Base-by-base conservation (phyloP, 2,329 filamentous ascomycete genomes). In the Sporothrix humicola region DNA sequence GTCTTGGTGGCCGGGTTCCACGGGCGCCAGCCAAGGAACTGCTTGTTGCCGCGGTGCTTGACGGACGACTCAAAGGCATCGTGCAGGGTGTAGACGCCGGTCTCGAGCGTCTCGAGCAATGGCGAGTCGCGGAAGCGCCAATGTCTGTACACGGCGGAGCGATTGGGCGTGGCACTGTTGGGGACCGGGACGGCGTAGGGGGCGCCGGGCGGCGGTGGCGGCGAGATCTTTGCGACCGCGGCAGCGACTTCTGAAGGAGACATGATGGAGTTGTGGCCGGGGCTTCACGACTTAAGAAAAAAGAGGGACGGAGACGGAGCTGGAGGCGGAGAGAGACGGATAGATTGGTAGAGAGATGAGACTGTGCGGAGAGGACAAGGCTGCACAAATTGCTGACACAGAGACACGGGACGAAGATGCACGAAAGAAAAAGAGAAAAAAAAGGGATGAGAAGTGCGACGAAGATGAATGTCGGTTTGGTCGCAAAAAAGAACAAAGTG, bases 171-270 rank as follows among this genome's bases (percentile, higher is more conserved):
- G 82, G 93, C 89, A 65, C 92, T 91, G 75, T 92, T 92, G 0
- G 94, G 91, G 23, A 99, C 79, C 13, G 93, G 85, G 15, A 97
- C 85, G 63, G 92, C 92, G 80, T 96, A 96, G 0, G 94, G 93
- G 68, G 89, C 85, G 76, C 94, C 94, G 9, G 91, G 88, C 3
- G 93, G 90, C 66, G 94, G 93, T 17, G 88, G 86, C 73, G 84
- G 80, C 70, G 86, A 83, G 73, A 93, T 83, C 80, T 90, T 88
- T 76, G 83, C 81, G 77, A 87, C 83, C 76, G 82, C 82, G 56
- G 85, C 83, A 72, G 79, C 76, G 48, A 78, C 79, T 61, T 84
- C 81, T 76, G 77, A 72, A 73, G 81, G 79, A 71, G 81, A 79
- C 80, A 84, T 84, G 71, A 59, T 73, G 73, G 65, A 42, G 61